A percentile compares a stretch with the other conserved stretches of the same genome.
phyloP scores from a whole-genome alignment of 2,329 filamentous ascomycete genomes.

The Plenodomus tracheiphilus region DNA sequence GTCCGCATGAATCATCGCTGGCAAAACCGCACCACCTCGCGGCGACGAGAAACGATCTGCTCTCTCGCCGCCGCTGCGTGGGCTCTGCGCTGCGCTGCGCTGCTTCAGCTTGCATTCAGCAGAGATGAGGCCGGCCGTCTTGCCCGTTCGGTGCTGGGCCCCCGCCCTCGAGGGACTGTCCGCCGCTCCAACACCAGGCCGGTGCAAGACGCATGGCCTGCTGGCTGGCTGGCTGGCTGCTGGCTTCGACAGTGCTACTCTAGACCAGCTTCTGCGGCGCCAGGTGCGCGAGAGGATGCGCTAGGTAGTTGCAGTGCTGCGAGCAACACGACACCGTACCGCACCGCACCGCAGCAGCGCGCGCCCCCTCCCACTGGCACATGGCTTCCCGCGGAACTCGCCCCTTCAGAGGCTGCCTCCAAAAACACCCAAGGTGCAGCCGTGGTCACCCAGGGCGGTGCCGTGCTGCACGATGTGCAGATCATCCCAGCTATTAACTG shows the following conservation, averaged over 20 bases:
- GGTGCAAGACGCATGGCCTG: background rate
- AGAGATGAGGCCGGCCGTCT: conserved; percentile 6
- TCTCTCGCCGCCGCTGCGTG: no score
- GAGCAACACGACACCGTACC: no score
- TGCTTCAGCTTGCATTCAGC: conserved; percentile 6
- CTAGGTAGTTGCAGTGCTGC: no score
- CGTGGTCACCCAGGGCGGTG: conserved; percentile 18
- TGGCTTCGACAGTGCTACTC: no score
- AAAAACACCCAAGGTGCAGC: conserved; percentile 10
- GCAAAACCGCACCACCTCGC: no score
- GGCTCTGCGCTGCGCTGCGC: background rate
- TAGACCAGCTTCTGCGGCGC: conserved; percentile 5
- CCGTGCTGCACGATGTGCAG: conserved; percentile 30
- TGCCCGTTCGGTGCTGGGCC: conserved; percentile 8
- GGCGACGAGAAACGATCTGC: background rate
- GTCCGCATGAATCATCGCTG: background rate
- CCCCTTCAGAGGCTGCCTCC: conserved; percentile 12
- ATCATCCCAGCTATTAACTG: conserved; percentile 29
- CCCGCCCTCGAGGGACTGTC: conserved; percentile 8
- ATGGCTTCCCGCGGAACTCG: conserved; percentile 12
- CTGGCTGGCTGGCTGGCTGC: no score
- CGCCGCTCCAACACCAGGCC: conserved; percentile 3
- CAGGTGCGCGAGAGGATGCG: conserved; percentile 11
- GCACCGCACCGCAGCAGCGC: conserved; percentile 3
- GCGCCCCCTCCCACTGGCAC: conserved; percentile 15